Conservation (phyloP, 352 stramenopile genomes). For the Globisporangium acanthophoron region DNA sequence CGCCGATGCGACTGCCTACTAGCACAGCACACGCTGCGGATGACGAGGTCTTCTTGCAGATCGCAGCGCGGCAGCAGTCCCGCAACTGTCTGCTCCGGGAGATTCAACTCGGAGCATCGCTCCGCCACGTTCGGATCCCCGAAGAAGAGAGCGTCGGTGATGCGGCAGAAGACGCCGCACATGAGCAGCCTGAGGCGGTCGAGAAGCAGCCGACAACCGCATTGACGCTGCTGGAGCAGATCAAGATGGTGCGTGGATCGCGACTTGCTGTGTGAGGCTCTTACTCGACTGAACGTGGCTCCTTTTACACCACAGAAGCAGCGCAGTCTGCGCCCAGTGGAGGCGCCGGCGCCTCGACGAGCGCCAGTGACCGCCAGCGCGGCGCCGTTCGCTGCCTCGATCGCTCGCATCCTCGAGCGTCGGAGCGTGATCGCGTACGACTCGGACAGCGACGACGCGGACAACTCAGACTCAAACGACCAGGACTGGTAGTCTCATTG, state of each 20-base stretch:
- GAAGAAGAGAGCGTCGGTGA: not conserved
- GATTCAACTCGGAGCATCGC: constrained; percentile 25
- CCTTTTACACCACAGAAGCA: constrained; percentile 27
- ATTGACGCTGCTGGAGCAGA: constrained; percentile 39
- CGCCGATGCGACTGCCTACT: not conserved
- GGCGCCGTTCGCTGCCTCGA: constrained; percentile 45
- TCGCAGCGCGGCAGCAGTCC: not conserved
- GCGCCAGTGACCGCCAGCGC: constrained; percentile 7
- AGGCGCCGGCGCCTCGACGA: constrained; percentile 11
- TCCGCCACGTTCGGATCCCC: constrained; percentile 15
- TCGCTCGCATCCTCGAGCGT: constrained; percentile 57
- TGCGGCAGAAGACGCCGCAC: not conserved
- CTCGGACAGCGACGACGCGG: constrained; percentile 35
- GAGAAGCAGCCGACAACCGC: not conserved
- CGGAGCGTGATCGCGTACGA: constrained; percentile 54
- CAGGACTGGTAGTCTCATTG: constrained; percentile 17
- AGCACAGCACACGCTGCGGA: not conserved
- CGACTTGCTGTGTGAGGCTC: not conserved
- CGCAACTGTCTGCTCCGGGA: constrained; percentile 18
- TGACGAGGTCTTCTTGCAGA: not conserved
- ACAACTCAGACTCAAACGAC: constrained; percentile 8
- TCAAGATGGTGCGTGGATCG: constrained; percentile 22
- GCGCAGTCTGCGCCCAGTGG: constrained; percentile 32
- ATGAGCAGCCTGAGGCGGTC: too few species aligned
- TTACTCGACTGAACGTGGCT: not conserved